Evolutionary conservation across 352 stramenopile species (phyloP).

Genomic region (Thalassiosira sp.): DNA sequence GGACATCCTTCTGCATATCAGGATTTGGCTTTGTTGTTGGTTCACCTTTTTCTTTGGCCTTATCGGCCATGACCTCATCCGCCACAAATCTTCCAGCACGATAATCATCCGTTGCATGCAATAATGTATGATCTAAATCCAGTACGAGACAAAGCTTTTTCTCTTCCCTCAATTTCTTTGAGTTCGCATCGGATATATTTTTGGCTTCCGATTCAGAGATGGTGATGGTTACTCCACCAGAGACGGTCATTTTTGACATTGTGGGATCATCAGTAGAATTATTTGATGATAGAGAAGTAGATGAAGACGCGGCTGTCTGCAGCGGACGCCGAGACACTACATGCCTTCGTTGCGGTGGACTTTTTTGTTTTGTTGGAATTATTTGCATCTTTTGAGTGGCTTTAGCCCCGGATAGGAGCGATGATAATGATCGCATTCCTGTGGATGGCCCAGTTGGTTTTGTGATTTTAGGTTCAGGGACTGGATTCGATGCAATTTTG

Average conservation of each 20-base stretch:
- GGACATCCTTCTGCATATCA: conserved; percentile 54
- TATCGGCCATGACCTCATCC: conserved; percentile 29
- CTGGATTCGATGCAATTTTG: neutral
- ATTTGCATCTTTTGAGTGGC: conserved; percentile 44
- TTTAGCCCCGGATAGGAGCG: conserved; percentile 36
- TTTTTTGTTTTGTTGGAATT: neutral
- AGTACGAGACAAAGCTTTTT: conserved; percentile 94
- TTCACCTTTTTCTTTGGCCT: conserved; percentile 2
- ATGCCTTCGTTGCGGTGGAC: conserved; percentile 8
- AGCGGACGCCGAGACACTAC: neutral
- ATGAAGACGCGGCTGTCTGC: neutral
- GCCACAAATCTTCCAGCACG: conserved; percentile 61
- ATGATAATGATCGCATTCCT: conserved; percentile 33
- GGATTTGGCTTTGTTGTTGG: conserved; percentile 34
- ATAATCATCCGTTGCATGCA: conserved; percentile 89
- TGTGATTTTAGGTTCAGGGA: neutral
- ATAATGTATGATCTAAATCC: conserved; percentile 96
- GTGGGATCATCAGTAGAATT: conserved; percentile 27
- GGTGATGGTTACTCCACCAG: conserved; percentile 66
- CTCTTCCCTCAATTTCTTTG: conserved; percentile 85
- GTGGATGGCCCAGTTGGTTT: conserved; percentile 20
- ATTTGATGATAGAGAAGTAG: neutral
- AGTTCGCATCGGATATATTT: conserved; percentile 78
- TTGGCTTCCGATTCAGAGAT: conserved; percentile 69
- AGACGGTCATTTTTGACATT: conserved; percentile 71